Base-by-base conservation (phyloP, 176 grass and related monocot genomes). In the Raddia guianensis region DNA sequence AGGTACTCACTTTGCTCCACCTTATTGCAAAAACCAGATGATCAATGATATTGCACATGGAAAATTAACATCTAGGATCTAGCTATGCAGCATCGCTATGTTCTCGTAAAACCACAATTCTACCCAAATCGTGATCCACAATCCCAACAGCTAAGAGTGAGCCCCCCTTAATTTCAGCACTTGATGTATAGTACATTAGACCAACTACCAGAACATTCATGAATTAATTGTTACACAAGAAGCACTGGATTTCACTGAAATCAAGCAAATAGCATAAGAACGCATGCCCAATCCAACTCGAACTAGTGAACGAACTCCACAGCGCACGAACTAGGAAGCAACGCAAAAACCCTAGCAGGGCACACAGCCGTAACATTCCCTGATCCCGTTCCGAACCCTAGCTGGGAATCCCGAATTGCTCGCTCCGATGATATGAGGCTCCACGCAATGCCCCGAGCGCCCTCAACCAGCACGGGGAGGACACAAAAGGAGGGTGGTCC, bases 301-400 rank as follows among this genome's bases (percentile, higher is more conserved):
- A 89, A 71, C 18, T 34, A 42, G 14, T 6, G 6, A 8, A 35
- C 6, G 19, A 15, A 20, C 40, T 45, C 15, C n/a, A 48, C 35
- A 79, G 49, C 35, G 11, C 19, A 51, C 51, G 18, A 68, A 32
- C 57, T 45, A 55, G 45, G 43, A 58, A 78, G 75, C 4, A 62
- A 20, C 16, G 5, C 15, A 13, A 52, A 52, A 64, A 44, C 56
- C 27, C 40, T 40, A 34, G 47, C 33, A 16, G 4, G 9, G n/a
- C 20, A 20, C 54, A 3, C 4, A 55, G 15, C 49, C 53, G 2
- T 49, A 70, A 50, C 59, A 77, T 72, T 64, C 45, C 57, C 33
- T 37, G 61, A 70, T 50, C 5, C 5, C 18, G 40, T 53, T 75
- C 16, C 56, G 44, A 82, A 85, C 87, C 78, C 72, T 82, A 89